These are phyloP conservation scores for Vigna nakashimae DNA, from an alignment of 306 rosid species.

Conservation along the genomic window DNA sequence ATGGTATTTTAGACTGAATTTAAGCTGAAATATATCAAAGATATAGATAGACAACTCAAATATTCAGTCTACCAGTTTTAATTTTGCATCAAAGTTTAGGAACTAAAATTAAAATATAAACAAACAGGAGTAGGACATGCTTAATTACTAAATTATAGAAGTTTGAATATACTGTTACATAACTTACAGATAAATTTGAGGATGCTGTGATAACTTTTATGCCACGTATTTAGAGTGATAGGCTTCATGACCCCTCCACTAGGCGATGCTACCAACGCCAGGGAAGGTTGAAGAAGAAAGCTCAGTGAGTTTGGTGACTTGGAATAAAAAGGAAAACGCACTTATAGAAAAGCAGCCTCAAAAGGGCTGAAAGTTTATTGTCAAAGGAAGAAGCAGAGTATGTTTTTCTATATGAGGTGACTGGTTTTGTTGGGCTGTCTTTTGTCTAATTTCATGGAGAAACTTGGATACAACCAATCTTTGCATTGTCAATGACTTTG, in stretches of 20 bases:
- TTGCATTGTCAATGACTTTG: conserved; percentile 56
- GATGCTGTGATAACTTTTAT: background rate
- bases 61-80: no score
- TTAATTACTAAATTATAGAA: background rate
- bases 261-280: conserved; percentile 34
- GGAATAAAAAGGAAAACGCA: conserved; percentile 54
- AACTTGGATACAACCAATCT: conserved; percentile 53
- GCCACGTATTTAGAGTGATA: conserved; percentile 30
- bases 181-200: background rate
- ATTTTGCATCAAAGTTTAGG: no score
- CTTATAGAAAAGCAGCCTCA: conserved; percentile 61
- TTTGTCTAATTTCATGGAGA: conserved; percentile 44
- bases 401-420: conserved; percentile 61
- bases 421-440: conserved; percentile 67
- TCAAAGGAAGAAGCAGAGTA: conserved; percentile 55
- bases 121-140: background rate
- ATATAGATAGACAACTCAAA: no score
- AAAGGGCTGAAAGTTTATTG: conserved; percentile 90
- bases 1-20: no score
- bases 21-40: no score
- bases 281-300: conserved; percentile 39
- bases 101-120: no score
- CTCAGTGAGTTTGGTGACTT: conserved; percentile 48
- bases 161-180: background rate
- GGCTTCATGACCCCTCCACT: conserved; percentile 47